Percentiles rank a stretch among this genome's conserved stretches.
Conservation (phyloP, 2,329 filamentous ascomycete species). For the Ascochyta rabiei region DNA sequence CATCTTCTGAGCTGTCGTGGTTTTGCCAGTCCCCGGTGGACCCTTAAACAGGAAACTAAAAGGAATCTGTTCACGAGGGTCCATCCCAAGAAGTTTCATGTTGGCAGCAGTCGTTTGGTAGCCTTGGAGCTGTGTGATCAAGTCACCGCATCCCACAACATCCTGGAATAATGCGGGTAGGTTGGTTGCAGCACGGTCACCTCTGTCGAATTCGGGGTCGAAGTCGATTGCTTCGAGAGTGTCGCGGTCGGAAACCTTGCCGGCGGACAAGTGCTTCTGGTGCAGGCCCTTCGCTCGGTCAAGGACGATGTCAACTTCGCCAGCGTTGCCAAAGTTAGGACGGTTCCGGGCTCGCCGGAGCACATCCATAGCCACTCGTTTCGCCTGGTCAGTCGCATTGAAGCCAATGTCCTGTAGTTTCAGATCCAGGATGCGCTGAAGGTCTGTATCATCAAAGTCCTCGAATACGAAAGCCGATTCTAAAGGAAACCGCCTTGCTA, state of each 20-base stretch:
- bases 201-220: constrained; percentile 64
- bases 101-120: constrained; percentile 61
- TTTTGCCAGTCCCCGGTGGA: constrained; percentile 74
- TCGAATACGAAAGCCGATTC: constrained; percentile 70
- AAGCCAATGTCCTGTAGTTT: constrained; percentile 67
- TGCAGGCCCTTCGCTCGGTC: constrained; percentile 61
- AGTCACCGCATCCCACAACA: constrained; percentile 62
- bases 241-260: constrained; percentile 30
- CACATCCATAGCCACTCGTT: constrained; percentile 61
- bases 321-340: constrained; percentile 73
- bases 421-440: constrained; percentile 64
- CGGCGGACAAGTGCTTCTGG: constrained; percentile 52
- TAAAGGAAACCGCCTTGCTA: constrained; percentile 69
- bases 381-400: constrained; percentile 58
- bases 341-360: constrained; percentile 66
- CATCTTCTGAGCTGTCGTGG: constrained; percentile 74
- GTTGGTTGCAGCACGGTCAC: constrained; percentile 54
- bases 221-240: constrained; percentile 59
- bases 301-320: constrained; percentile 74
- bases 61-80: constrained; percentile 64
- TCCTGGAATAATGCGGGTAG: constrained; percentile 62
- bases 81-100: constrained; percentile 59
- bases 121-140: constrained; percentile 60
- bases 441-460: constrained; percentile 66
- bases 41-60: constrained; percentile 75